Evolutionary conservation across 257 asterid genomes (phyloP).

Genomic region (Salvia rosmarinus): DNA sequence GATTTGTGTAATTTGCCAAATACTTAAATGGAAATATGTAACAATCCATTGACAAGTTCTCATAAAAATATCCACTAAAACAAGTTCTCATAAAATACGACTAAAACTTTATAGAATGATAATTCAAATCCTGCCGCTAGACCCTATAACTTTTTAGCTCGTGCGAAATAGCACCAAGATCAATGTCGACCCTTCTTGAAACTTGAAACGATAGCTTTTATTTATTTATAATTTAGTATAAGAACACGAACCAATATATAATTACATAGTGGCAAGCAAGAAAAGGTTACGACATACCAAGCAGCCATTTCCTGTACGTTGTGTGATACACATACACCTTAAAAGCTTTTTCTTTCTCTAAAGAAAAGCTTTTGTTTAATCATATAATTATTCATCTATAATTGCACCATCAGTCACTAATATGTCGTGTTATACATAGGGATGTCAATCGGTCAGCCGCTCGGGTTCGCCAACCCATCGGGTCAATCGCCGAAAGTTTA

Average conservation of each 20-base stretch:
- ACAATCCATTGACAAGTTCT: too few species aligned
- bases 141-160: constrained; percentile 10
- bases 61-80: too few species aligned
- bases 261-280: constrained; percentile 47
- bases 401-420: background rate
- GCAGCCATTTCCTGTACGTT: constrained; percentile 47
- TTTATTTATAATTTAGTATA: background rate
- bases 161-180: constrained; percentile 21
- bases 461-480: too few species aligned
- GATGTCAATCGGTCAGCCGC: too few species aligned
- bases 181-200: constrained; percentile 21
- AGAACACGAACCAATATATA: background rate
- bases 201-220: constrained; percentile 10
- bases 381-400: constrained; percentile 18
- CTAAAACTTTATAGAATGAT: background rate
- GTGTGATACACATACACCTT: constrained; percentile 42
- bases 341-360: background rate
- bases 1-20: too few species aligned
- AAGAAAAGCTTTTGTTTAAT: background rate
- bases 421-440: too few species aligned
- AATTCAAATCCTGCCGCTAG: background rate
- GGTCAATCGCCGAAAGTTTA: too few species aligned
- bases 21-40: too few species aligned
- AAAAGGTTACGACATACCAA: constrained; percentile 31
- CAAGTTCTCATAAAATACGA: too few species aligned